Evolutionary conservation across 768 basidiomycete species (phyloP).

Genomic region (Clitopilus hobsonii): DNA sequence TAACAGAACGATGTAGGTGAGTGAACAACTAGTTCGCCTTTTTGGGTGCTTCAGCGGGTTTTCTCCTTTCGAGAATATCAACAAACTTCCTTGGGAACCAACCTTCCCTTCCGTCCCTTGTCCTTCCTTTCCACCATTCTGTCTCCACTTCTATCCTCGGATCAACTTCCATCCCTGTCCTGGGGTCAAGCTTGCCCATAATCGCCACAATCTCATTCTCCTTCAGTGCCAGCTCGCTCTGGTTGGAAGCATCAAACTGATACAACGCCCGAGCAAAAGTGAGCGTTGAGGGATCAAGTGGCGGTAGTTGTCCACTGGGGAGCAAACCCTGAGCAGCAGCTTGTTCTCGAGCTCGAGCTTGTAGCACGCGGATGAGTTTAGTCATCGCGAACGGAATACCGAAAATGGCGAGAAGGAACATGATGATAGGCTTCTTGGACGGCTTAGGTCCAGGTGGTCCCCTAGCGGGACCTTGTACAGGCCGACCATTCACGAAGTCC

Average conservation of each 20-base stretch:
- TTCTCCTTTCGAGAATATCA: conserved; percentile 53
- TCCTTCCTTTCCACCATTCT: conserved; percentile 96
- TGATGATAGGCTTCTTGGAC: conserved; percentile 83
- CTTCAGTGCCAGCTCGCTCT: conserved; percentile 74
- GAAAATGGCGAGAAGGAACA: conserved; percentile 91
- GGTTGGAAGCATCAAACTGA: conserved; percentile 68
- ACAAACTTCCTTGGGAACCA: conserved; percentile 96
- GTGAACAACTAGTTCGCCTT: conserved; percentile 14
- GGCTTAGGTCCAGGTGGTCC: conserved; percentile 49
- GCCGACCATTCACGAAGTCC: conserved; percentile 67
- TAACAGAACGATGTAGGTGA: too few relatives aligned
- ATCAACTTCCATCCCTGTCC: conserved; percentile 64
- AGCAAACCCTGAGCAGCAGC: conserved; percentile 31
- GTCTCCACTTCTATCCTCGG: conserved; percentile 56
- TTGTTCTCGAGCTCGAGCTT: conserved; percentile 54
- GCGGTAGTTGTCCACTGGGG: conserved; percentile 42
- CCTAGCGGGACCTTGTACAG: conserved; percentile 41
- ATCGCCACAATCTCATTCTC: conserved; percentile 94
- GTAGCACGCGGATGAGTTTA: conserved; percentile 75
- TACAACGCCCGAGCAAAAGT: conserved; percentile 83
- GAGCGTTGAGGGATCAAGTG: conserved; percentile 74
- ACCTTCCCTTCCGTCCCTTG: conserved; percentile 85
- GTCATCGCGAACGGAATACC: conserved; percentile 94
- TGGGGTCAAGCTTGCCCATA: conserved; percentile 71
- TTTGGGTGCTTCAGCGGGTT: conserved; percentile 19